A percentile compares a stretch with the other conserved stretches of the same genome.
Conservation (phyloP, 2,329 filamentous ascomycete genomes). For the Endocalyx cinctus region DNA sequence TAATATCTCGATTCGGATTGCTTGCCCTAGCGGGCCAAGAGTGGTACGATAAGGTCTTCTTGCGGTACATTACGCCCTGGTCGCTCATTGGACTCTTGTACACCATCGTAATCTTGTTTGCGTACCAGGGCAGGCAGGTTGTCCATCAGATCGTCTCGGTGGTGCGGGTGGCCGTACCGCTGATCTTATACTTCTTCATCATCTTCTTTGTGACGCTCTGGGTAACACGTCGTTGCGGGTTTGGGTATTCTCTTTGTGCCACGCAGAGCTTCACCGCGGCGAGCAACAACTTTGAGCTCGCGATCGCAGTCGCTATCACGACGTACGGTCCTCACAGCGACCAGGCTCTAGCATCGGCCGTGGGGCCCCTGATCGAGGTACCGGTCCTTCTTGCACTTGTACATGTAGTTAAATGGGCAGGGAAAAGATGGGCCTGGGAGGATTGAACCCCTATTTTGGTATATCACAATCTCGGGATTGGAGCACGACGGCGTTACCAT, state of each 20-base stretch:
- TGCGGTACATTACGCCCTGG: conserved; percentile 66
- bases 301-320: conserved; percentile 82
- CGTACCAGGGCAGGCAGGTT: conserved; percentile 71
- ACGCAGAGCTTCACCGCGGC: conserved; percentile 87
- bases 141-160: conserved; percentile 82
- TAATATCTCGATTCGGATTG: conserved; percentile 67
- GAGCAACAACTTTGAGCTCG: conserved; percentile 91
- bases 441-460: too few species aligned
- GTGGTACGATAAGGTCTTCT: conserved; percentile 65
- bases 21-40: conserved; percentile 47
- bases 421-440: conserved; percentile 51
- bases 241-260: conserved; percentile 63
- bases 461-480: too few species aligned
- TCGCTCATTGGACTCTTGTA: conserved; percentile 81
- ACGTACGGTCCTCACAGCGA: conserved; percentile 74
- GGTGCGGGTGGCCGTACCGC: conserved; percentile 71
- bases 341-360: conserved; percentile 76
- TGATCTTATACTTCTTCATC: conserved; percentile 74
- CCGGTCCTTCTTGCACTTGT: conserved; percentile 75
- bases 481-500: too few species aligned
- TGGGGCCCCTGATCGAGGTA: conserved; percentile 82
- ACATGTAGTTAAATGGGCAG: conserved; percentile 63
- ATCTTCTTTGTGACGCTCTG: conserved; percentile 69
- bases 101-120: conserved; percentile 83
- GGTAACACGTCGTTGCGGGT: conserved; percentile 60